Evolutionary conservation across 192 early-diverging fungal species (phyloP), one percentile per base, ranked within the genome.

Genomic region (Backusella australiensis): DNA sequence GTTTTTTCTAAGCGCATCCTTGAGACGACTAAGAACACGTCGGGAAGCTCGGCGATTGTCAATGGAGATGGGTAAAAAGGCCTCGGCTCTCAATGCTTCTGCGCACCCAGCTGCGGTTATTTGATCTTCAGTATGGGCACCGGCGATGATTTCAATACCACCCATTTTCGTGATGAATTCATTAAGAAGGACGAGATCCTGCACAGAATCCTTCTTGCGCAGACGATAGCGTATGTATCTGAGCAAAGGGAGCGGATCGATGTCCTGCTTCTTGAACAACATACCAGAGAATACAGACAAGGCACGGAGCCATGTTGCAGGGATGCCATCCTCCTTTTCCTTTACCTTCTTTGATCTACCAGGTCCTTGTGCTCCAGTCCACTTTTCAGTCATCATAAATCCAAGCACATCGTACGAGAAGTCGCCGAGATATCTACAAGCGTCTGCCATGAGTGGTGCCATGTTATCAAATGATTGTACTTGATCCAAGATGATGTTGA

Each of bases 391-490:
- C 32, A 96, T 77, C 9, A 85, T 77, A 69, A 90, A 95, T 0
- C 78, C 82, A 23, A 95, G 77, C 21, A 95, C 89, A 75, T 96
- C 95, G 39, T 93, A 92, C 14, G 88, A 86, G 35, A 96, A 88
- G 4, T 89, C 82, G 19, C 90, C 89, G 36, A 96, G 75, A 76
- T 95, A 94, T 23, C 88, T 83, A 53, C 89, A 90, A n/a, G 90
- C 89, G 41, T 96, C 95, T 0, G 94, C 95, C 59, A 96, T 83
- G 1, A 84, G 82, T 8, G 85, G 79, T 11, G 92, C 93, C 85
- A 93, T 78, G 74, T 95, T 96, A 75, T 94, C 91, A 81, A 94
- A 94, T 4, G 78, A 77, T 77, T 93, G 88, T 3, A 95, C 79
- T 44, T 88, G 89, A 32, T 89, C 86, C 44, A 94, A 82, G 38